phyloP scores from a whole-genome alignment of 2,329 filamentous ascomycete species.

The Pyricularia sp. region DNA sequence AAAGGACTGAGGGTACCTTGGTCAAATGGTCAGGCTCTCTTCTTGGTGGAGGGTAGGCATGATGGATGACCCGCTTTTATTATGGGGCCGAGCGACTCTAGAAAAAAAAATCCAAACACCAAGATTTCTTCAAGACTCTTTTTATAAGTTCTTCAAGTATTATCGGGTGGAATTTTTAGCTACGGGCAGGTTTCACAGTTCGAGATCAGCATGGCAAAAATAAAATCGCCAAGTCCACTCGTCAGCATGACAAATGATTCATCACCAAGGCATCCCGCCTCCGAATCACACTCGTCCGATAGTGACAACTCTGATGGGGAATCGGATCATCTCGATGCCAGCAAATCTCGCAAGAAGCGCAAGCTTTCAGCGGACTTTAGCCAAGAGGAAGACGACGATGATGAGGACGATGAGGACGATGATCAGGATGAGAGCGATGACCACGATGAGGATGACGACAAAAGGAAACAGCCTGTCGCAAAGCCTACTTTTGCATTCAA shows the following conservation, averaged over 20 bases:
- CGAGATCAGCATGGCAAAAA: background rate
- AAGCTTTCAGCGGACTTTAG: constrained; percentile 5
- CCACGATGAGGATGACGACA: constrained; percentile 14
- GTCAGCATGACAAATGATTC: background rate
- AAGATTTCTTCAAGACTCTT: background rate
- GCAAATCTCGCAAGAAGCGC: constrained; percentile 24
- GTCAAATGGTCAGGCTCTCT: background rate
- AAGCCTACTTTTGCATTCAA: constrained; percentile 27
- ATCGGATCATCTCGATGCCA: constrained; percentile 38
- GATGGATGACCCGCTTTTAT: background rate
- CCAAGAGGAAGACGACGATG: background rate
- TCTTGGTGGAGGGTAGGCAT: background rate
- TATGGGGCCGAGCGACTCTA: background rate
- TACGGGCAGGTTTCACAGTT: background rate
- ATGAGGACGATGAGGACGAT: constrained; percentile 13
- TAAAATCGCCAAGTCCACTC: background rate
- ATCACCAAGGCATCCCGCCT: background rate
- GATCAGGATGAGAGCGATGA: constrained; percentile 14
- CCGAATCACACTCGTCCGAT: background rate
- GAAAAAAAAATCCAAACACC: background rate
- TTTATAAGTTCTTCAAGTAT: background rate
- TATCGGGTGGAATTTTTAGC: background rate
- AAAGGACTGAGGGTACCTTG: too few relatives aligned
- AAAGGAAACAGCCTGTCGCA: constrained; percentile 9
- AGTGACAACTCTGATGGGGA: constrained; percentile 13